Base-by-base conservation (phyloP, 169 alveolate species). In the Plasmodium chabaudi region DNA sequence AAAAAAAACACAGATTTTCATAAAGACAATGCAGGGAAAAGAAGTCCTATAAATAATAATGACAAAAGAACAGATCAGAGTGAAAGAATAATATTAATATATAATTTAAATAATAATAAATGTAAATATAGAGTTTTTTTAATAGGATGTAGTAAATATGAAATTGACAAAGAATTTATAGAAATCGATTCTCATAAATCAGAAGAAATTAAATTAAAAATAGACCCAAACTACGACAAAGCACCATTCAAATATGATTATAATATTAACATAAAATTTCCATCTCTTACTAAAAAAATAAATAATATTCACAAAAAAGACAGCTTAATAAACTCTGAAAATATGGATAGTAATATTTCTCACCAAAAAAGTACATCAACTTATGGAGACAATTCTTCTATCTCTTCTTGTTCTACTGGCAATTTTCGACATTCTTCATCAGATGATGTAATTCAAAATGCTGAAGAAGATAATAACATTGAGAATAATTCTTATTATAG, bases 141-240 rank as follows among this genome's bases (percentile, higher is more conserved):
- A 25, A 65, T 82, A 15, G 90, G 90, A 13, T 82, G 84, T 49
- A 67, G 25, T 2, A 82, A 82, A 42, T 82, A 82, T 47, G 10
- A 67, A 53, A 55, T 82, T 12, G 82, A 82, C 27, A 82, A 60
- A 42, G 44, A 67, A 17, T 44, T 6, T 61, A 55, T 82, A 0
- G 9, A 12, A 27, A 46, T 82, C 17, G 72, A 82, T 15, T 64
- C 90, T 21, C 60, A 67, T 2, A 65, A 82, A 61, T 56, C 77
- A 10, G 90, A 82, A 65, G 84, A 82, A 67, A 65, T 82, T 23
- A 82, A 53, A 55, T 34, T 82, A 49, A 67, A 53, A 67, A 82
- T 82, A 53, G 82, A 82, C 51, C 27, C 17, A 47, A 49, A 70
- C 15, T 82, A 82, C 47, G 84, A 82, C 67, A 42, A 82, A 42